Conservation (phyloP, 2,329 filamentous ascomycete species). For the Calonectria leucothoes region DNA sequence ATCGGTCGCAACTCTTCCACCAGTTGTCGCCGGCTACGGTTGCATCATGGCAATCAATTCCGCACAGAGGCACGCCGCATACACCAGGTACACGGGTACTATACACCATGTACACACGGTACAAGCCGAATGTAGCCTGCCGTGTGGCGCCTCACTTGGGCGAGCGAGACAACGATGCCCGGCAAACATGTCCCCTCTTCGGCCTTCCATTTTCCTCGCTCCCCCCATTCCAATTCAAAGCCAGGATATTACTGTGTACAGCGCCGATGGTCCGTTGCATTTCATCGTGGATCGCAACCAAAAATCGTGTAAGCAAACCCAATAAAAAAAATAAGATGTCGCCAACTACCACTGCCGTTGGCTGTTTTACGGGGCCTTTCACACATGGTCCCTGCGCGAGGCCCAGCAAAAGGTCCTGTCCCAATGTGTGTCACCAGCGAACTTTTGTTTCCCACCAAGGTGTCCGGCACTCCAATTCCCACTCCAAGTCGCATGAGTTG, state of each 20-base stretch:
- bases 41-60: constrained; percentile 3
- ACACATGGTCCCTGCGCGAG: constrained; percentile 21
- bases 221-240: not conserved
- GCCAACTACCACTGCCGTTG: constrained; percentile 6
- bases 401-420: constrained; percentile 26
- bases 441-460: constrained; percentile 23
- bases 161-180: not conserved
- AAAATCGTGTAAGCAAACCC: not conserved
- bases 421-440: constrained; percentile 18
- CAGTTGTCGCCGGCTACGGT: not conserved
- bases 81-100: not conserved
- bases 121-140: not conserved
- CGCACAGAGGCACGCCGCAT: not conserved
- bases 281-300: not conserved
- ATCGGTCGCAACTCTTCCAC: not conserved
- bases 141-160: not conserved
- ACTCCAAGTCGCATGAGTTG: constrained; percentile 6
- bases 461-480: constrained; percentile 12
- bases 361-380: not conserved
- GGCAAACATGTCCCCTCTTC: not conserved
- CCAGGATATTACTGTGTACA: not conserved
- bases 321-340: not conserved
- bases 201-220: not conserved
- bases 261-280: not conserved
- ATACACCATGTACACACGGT: not conserved